A percentile compares a stretch with the other conserved stretches of the same genome.
These are phyloP conservation scores for Primulina eburnea DNA, from an alignment of 257 asterid species.

Conservation along the genomic window DNA sequence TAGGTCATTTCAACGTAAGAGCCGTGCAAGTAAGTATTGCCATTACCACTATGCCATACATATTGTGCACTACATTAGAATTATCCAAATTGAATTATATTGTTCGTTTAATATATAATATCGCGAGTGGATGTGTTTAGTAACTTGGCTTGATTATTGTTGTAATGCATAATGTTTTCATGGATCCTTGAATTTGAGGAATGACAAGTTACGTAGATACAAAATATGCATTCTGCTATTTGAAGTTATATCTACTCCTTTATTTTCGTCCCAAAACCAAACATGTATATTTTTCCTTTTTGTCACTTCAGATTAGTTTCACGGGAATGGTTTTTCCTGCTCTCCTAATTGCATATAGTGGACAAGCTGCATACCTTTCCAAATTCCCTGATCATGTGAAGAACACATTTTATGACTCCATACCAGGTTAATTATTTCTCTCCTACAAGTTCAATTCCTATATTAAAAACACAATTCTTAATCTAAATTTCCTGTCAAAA, in stretches of 20 bases:
- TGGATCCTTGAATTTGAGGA: not conserved
- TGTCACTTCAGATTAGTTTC: constrained; percentile 51
- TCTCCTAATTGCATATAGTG: constrained; percentile 42
- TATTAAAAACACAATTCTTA: too few relatives aligned
- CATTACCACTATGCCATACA: not conserved
- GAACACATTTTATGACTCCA: constrained; percentile 48
- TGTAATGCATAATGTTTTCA: too few relatives aligned
- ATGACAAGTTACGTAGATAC: too few relatives aligned
- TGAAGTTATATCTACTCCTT: too few relatives aligned
- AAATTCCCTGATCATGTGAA: constrained; percentile 41
- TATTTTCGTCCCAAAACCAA: not conserved
- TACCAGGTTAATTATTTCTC: constrained; percentile 39
- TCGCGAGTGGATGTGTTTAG: too few relatives aligned
- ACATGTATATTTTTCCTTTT: not conserved
- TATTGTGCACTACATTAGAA: not conserved
- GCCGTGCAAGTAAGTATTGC: constrained; percentile 52
- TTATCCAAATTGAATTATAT: not conserved
- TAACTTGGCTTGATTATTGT: too few relatives aligned
- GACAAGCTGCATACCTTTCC: constrained; percentile 70
- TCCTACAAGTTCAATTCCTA: too few relatives aligned
- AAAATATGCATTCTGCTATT: too few relatives aligned
- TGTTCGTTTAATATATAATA: too few relatives aligned
- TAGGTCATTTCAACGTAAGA: constrained; percentile 63
- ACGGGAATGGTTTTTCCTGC: constrained; percentile 55
- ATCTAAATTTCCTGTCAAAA: too few relatives aligned